phyloP scores from a whole-genome alignment of 2,329 filamentous ascomycete genomes.

The Verticillium nubilum region DNA sequence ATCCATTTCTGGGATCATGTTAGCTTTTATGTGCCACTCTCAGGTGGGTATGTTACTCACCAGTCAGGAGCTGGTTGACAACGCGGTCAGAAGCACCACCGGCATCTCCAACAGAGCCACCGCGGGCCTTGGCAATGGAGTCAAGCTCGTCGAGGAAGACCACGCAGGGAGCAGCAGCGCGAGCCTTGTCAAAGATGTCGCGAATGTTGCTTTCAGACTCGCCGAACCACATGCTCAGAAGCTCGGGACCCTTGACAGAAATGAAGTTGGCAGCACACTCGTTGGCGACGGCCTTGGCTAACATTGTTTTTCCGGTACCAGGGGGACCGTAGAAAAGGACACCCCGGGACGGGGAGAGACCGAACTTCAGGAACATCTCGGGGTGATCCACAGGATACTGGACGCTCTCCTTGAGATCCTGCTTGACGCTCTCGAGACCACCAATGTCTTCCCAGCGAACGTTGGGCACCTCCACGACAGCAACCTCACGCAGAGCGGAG shows the following conservation, averaged over 20 bases:
- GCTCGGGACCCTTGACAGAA: conserved; percentile 95
- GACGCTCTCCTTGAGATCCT: conserved; percentile 97
- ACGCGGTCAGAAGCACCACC: conserved; percentile 98
- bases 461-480: conserved; percentile 98
- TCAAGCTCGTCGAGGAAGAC: conserved; percentile 99
- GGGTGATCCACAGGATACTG: conserved; percentile 99
- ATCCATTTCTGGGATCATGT: conserved; percentile 71
- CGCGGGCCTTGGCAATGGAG: conserved; percentile 98
- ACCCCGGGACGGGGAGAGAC: conserved; percentile 94
- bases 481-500: conserved; percentile 95
- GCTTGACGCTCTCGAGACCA: conserved; percentile 97
- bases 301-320: conserved; percentile 99
- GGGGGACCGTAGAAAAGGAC: conserved; percentile 98
- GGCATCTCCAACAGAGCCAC: conserved; percentile 91
- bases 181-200: conserved; percentile 99
- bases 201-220: conserved; percentile 99
- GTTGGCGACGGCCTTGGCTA: conserved; percentile 98
- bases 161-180: conserved; percentile 93
- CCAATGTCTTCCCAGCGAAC: conserved; percentile 99
- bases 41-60: conserved; percentile 44
- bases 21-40: neutral
- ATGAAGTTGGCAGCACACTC: conserved; percentile 99
- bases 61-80: conserved; percentile 97
- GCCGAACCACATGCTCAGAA: conserved; percentile 99
- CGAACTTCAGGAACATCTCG: conserved; percentile 99